These are phyloP conservation scores for Striga hermonthica DNA, from an alignment of 305 asterid genomes.

Conservation along the genomic window DNA sequence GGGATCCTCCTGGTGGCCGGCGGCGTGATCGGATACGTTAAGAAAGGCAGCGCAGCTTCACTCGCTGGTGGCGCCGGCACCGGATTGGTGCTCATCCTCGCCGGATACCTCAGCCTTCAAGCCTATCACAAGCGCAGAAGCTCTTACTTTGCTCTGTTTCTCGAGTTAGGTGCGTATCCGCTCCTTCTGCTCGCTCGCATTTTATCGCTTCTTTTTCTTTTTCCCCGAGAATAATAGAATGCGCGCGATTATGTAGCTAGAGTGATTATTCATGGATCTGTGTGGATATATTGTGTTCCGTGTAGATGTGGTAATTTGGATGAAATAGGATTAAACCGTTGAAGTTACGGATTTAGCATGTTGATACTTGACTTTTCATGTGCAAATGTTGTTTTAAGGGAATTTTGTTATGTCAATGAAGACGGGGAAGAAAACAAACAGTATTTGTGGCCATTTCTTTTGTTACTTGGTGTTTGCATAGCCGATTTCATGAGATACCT, in stretches of 20 bases:
- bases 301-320: neutral
- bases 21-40: constrained; percentile 73
- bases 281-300: neutral
- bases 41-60: constrained; percentile 81
- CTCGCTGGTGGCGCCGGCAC: constrained; percentile 84
- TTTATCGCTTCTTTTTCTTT: no score
- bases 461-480: no score
- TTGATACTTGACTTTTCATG: no score
- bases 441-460: no score
- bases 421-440: no score
- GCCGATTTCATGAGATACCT: no score
- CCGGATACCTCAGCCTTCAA: constrained; percentile 86
- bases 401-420: no score
- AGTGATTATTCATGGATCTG: neutral
- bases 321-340: neutral
- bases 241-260: neutral
- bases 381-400: no score
- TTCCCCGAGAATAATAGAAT: no score
- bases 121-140: constrained; percentile 79
- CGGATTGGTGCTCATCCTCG: constrained; percentile 67
- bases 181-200: no score
- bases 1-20: constrained; percentile 76
- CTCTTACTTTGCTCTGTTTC: constrained; percentile 67
- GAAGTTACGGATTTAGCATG: neutral
- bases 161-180: constrained; percentile 59